These are phyloP conservation scores for Saksenaea oblongispora DNA, from an alignment of 371 early-diverging fungal species.

Conservation along the genomic window DNA sequence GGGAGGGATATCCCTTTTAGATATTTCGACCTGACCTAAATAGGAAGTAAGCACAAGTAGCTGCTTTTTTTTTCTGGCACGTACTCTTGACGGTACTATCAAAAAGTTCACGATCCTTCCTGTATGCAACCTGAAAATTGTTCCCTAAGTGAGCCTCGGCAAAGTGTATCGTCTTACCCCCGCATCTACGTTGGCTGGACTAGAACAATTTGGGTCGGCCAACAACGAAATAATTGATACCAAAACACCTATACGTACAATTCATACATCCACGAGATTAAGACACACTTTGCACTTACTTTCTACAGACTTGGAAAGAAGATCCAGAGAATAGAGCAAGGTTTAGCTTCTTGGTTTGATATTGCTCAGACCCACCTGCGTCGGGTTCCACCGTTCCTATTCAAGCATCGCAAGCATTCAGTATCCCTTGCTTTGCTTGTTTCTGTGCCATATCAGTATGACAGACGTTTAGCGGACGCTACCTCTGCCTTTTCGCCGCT, in stretches of 20 bases:
- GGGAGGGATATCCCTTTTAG: conserved; percentile 55
- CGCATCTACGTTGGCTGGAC: conserved; percentile 88
- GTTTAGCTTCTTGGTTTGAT: conserved; percentile 3
- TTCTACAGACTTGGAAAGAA: conserved; percentile 41
- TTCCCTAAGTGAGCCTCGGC: background rate
- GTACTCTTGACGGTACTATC: conserved; percentile 68
- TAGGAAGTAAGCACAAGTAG: background rate
- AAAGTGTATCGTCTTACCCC: conserved; percentile 43
- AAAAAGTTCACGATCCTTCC: conserved; percentile 72
- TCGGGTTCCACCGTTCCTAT: conserved; percentile 91
- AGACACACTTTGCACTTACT: conserved; percentile 30
- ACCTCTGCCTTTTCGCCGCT: conserved; percentile 86
- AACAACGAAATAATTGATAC: conserved; percentile 89
- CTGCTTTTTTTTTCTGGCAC: background rate
- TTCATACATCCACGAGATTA: background rate
- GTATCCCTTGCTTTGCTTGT: background rate
- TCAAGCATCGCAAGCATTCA: conserved; percentile 1
- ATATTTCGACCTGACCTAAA: conserved; percentile 56
- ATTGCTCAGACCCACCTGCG: conserved; percentile 58
- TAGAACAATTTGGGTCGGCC: conserved; percentile 95
- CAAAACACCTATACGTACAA: conserved; percentile 62
- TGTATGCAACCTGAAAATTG: conserved; percentile 67
- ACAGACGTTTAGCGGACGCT: conserved; percentile 11
- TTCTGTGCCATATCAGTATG: conserved; percentile 4
- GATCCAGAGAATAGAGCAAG: background rate